phyloP scores from a whole-genome alignment of 163 green algal species.

The Volvox carteri region DNA sequence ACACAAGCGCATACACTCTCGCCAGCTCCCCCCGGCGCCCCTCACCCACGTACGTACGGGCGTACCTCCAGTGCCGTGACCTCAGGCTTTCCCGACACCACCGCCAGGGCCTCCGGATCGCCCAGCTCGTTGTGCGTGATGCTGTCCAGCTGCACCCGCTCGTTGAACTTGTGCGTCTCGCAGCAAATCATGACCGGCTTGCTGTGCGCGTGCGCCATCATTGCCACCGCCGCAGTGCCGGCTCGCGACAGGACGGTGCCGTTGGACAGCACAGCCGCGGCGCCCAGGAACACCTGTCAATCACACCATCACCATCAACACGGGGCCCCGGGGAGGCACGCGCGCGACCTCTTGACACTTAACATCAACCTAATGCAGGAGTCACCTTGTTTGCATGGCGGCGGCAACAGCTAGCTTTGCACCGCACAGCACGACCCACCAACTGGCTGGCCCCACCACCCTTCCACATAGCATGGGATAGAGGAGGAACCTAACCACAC shows the following conservation, averaged over 20 bases:
- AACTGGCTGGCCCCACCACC: too few relatives aligned
- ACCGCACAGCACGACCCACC: too few relatives aligned
- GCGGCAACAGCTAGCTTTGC: too few relatives aligned
- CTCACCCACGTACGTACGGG: not conserved
- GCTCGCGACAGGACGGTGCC: slow-evolving; percentile 90
- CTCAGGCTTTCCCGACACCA: slow-evolving; percentile 59
- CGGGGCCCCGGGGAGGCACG: too few relatives aligned
- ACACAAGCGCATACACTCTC: not conserved
- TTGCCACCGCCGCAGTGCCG: slow-evolving; percentile 89
- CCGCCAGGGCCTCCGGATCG: slow-evolving; percentile 79
- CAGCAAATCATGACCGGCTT: slow-evolving; percentile 94
- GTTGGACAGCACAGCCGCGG: slow-evolving; percentile 92
- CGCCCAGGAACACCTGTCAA: slow-evolving; percentile 95
- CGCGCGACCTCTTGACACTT: too few relatives aligned
- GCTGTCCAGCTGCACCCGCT: slow-evolving; percentile 96
- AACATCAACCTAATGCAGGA: too few relatives aligned
- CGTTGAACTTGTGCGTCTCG: slow-evolving; percentile 98
- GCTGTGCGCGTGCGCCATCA: slow-evolving; percentile 79
- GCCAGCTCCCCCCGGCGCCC: too few relatives aligned
- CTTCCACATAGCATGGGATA: too few relatives aligned
- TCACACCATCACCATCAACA: too few relatives aligned
- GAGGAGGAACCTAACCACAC: too few relatives aligned
- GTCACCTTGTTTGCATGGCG: too few relatives aligned
- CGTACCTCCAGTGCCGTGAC: slow-evolving; percentile 44
- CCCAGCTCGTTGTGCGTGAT: slow-evolving; percentile 98